A percentile compares a stretch with the other conserved stretches of the same genome.
phyloP scores from a whole-genome alignment of 176 grass and related monocot genomes.

The Triticum turgidum region DNA sequence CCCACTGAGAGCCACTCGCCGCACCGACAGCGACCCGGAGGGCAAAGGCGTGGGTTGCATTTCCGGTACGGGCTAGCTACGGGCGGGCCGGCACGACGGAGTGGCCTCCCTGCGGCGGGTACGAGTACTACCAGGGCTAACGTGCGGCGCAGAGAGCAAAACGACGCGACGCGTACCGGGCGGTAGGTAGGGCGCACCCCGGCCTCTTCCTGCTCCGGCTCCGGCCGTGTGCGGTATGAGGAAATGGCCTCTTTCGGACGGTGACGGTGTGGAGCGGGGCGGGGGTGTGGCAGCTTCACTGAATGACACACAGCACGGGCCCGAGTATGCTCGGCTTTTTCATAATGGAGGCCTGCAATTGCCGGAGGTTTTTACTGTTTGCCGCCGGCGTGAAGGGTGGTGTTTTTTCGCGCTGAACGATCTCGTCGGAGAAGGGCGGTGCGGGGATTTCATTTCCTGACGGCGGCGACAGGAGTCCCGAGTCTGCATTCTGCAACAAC shows the following conservation, averaged over 20 bases:
- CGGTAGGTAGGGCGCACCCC: not conserved
- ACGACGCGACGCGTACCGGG: not conserved
- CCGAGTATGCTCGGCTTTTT: not conserved
- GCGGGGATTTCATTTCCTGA: too few relatives aligned
- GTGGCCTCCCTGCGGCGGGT: not conserved
- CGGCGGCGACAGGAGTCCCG: not conserved
- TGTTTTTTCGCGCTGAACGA: not conserved
- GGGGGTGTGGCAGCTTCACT: not conserved
- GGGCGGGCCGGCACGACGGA: not conserved
- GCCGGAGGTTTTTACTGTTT: not conserved
- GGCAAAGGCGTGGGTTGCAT: not conserved
- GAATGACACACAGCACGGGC: not conserved
- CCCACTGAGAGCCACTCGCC: not conserved
- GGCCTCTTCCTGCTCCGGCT: not conserved
- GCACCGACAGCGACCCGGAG: not conserved
- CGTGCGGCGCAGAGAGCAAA: not conserved
- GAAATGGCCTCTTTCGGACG: conserved; percentile 1
- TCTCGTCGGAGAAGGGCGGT: not conserved
- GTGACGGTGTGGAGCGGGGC: too few relatives aligned
- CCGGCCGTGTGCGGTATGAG: conserved; percentile 7
- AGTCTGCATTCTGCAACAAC: not conserved
- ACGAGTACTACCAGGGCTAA: not conserved
- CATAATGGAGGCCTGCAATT: not conserved
- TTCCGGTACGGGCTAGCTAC: not conserved
- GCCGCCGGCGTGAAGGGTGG: not conserved